Evolutionary conservation across 345 rosid species (phyloP), one percentile per base, ranked within the genome.

Genomic region (Cardamine chenopodiifolia): DNA sequence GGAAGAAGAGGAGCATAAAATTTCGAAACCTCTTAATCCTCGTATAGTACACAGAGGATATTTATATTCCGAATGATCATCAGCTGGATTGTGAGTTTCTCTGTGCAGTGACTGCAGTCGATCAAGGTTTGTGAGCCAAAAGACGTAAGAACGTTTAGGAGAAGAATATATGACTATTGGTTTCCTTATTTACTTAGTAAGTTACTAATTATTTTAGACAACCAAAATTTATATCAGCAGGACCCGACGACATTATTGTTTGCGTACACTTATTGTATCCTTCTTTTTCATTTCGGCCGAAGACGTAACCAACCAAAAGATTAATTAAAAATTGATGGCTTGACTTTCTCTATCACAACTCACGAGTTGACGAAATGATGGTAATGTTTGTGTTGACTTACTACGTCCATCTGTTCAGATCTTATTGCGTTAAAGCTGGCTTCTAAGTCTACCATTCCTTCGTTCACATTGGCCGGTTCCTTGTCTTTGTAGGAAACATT

Each of bases 381-480:
- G 17, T 66, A 50, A 56, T 56, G 29, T 54, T 44, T 23, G 65
- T 34, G 8, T 65, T 64, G 77, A 65, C 66, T 54, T 42, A 7
- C 6, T 2, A 64, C 57, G 64, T 64, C 77, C 37, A 64, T 37
- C 1, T 66, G 66, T 28, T 25, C 32, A n/a, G 0, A 25, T 47
- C 2, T 45, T 56, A 74, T 66, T 56, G 72, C 72, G 13, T 20
- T 6, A 48, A 48, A 57, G 42, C 68, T 74, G 45, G 52, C 68
- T 75, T 67, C 35, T 52, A 20, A 28, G 62, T 49, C 68, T 54
- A 20, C 35, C 49, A 28, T 49, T 37, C 25, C 19, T 2, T 28
- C 53, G 45, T 68, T 75, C 72, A 67, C 78, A 75, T 62, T 52
- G 37, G 20, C 25, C 14, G 1, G 20, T 6, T 25, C 8, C 5